Percentiles rank a stretch among this genome's conserved stretches.
These are phyloP conservation scores for Pestalotiopsis fici DNA, from an alignment of 2,329 filamentous ascomycete species.

Conservation along the genomic window DNA sequence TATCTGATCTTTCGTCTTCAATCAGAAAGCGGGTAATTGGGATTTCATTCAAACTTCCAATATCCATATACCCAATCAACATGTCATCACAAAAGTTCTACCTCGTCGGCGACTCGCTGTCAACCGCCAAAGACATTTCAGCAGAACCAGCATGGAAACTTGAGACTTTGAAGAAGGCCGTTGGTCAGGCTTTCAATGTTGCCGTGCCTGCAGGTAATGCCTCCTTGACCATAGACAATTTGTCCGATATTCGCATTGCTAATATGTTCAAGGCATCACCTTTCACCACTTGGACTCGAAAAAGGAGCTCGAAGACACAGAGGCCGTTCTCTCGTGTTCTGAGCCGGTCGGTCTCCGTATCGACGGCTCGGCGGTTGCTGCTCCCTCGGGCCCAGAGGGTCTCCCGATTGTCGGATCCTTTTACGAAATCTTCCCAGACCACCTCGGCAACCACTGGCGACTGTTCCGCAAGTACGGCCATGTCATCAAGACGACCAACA, in stretches of 20 bases:
- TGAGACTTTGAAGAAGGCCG: neutral
- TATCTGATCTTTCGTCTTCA: neutral
- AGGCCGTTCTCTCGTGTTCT: neutral
- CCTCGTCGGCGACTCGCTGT: neutral
- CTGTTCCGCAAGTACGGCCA: conserved; percentile 54
- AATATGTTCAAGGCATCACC: neutral
- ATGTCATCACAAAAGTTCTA: conserved; percentile 8
- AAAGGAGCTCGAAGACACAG: neutral
- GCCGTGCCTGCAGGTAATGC: neutral
- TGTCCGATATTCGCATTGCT: neutral
- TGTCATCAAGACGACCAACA: conserved; percentile 50
- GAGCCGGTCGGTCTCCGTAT: conserved; percentile 24
- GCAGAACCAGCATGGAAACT: conserved; percentile 6
- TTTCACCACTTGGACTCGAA: neutral
- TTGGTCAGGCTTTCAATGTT: neutral
- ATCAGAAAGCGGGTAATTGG: neutral
- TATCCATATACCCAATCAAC: neutral
- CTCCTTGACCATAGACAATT: neutral
- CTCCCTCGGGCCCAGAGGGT: conserved; percentile 49
- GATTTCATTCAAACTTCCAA: neutral
- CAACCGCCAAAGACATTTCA: neutral
- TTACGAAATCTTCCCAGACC: conserved; percentile 57
- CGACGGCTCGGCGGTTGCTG: conserved; percentile 48
- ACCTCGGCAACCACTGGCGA: conserved; percentile 56
- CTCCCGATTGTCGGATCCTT: conserved; percentile 51